A percentile compares a stretch with the other conserved stretches of the same genome.
Evolutionary conservation across 371 early-diverging fungal species (phyloP).

Genomic region (Catenaria anguillulae): DNA sequence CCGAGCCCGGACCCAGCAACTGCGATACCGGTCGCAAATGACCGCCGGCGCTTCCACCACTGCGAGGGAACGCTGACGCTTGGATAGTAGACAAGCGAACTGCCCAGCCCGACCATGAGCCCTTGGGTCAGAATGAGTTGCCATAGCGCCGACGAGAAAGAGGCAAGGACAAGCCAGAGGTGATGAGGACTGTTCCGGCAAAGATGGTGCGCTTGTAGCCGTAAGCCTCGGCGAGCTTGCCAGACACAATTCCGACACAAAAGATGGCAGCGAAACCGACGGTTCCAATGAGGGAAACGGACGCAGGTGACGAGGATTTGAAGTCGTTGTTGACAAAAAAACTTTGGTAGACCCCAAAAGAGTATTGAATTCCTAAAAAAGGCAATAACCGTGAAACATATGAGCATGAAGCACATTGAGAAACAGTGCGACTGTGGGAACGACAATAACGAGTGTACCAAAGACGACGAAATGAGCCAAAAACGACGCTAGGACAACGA

Average conservation of each 20-base stretch:
- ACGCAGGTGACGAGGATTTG: slow-evolving; percentile 12
- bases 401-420: neutral
- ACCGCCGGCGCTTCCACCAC: slow-evolving; percentile 49
- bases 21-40: slow-evolving; percentile 54
- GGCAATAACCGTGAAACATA: neutral
- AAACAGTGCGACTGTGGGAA: too few relatives aligned
- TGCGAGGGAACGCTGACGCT: slow-evolving; percentile 49
- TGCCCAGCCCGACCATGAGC: slow-evolving; percentile 47
- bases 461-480: neutral
- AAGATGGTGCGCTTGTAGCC: slow-evolving; percentile 7
- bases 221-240: slow-evolving; percentile 13
- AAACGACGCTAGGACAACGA: slow-evolving; percentile 1
- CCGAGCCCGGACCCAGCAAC: slow-evolving; percentile 53
- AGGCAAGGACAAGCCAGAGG: slow-evolving; percentile 42
- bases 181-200: slow-evolving; percentile 21
- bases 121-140: slow-evolving; percentile 55
- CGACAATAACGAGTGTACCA: neutral
- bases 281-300: slow-evolving; percentile 21
- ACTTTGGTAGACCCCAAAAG: slow-evolving; percentile 3
- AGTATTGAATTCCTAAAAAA: neutral
- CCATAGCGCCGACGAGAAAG: slow-evolving; percentile 44
- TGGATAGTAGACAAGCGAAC: slow-evolving; percentile 49
- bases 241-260: slow-evolving; percentile 1
- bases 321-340: neutral
- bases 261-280: slow-evolving; percentile 12